Evolutionary conservation across 768 basidiomycete genomes (phyloP).

Genomic region (Mycena pura): DNA sequence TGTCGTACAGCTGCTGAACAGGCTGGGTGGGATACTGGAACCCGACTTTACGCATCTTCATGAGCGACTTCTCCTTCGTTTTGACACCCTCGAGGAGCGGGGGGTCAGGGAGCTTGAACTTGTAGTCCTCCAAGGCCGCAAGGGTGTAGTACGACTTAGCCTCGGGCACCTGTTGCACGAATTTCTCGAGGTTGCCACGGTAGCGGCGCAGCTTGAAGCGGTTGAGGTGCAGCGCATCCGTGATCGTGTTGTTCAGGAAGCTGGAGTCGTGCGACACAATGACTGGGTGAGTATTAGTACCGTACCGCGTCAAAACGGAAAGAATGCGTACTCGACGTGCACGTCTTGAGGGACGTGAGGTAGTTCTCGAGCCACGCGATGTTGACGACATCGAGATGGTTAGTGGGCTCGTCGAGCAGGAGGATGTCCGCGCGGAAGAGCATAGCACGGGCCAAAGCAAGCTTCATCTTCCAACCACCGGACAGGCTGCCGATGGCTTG

Average conservation of each 20-base stretch:
- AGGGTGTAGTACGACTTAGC: slow-evolving; percentile 98
- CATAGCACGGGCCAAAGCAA: slow-evolving; percentile 95
- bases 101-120: slow-evolving; percentile 96
- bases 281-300: slow-evolving; percentile 52
- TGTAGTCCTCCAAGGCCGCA: slow-evolving; percentile 95
- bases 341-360: slow-evolving; percentile 83
- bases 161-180: slow-evolving; percentile 94
- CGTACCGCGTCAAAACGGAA: neutral
- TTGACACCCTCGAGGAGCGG: slow-evolving; percentile 99
- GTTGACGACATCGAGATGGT: slow-evolving; percentile 97
- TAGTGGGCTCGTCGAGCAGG: slow-evolving; percentile 95
- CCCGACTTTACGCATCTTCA: slow-evolving; percentile 98
- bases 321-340: slow-evolving; percentile 81
- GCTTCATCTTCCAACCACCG: slow-evolving; percentile 99
- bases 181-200: slow-evolving; percentile 93
- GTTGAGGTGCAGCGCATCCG: slow-evolving; percentile 96
- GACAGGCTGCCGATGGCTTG: slow-evolving; percentile 89
- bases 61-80: slow-evolving; percentile 96
- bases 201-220: slow-evolving; percentile 98
- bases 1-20: slow-evolving; percentile 92
- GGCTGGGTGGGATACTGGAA: slow-evolving; percentile 93
- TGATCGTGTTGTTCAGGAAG: slow-evolving; percentile 98
- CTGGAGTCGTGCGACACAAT: slow-evolving; percentile 98
- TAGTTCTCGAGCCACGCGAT: slow-evolving; percentile 97
- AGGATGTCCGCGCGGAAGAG: slow-evolving; percentile 98